Percentiles rank a stretch among this genome's conserved stretches.
These are phyloP conservation scores for Diaporthe sp. DNA, from an alignment of 2,329 filamentous ascomycete genomes.

Conservation along the genomic window DNA sequence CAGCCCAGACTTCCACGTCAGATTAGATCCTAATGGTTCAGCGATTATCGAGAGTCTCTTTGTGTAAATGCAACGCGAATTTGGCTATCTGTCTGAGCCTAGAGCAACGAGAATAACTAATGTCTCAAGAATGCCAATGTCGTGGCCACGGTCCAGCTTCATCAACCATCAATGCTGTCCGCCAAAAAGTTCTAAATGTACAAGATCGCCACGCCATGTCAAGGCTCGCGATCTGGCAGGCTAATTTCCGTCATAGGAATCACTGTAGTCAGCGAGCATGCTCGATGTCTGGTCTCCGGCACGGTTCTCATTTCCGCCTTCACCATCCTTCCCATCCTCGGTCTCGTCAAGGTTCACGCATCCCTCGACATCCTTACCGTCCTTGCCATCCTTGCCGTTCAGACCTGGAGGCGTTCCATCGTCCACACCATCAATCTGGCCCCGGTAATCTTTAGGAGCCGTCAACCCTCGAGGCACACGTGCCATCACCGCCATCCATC, in stretches of 20 bases:
- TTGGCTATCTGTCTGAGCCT: background rate
- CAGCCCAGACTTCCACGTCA: no score
- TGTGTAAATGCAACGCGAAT: background rate
- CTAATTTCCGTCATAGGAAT: background rate
- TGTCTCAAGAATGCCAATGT: background rate
- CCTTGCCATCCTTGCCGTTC: no score
- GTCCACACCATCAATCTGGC: rapidly evolving
- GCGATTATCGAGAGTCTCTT: background rate
- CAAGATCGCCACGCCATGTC: background rate
- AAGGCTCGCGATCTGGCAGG: background rate
- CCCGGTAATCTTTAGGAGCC: background rate
- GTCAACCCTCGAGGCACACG: no score
- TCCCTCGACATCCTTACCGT: background rate
- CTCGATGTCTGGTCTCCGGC: rapidly evolving
- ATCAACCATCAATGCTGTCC: background rate
- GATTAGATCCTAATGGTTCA: no score
- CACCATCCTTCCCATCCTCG: background rate
- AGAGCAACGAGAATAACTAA: background rate
- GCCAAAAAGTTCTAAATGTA: background rate
- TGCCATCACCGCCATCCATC: background rate
- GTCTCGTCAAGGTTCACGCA: background rate
- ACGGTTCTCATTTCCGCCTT: background rate
- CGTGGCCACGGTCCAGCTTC: background rate
- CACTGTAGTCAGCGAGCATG: background rate
- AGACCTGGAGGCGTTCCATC: background rate